Evolutionary conservation across 495 filamentous ascomycete genomes (phyloP).

Genomic region (Hypomontagnella submonticulosa): DNA sequence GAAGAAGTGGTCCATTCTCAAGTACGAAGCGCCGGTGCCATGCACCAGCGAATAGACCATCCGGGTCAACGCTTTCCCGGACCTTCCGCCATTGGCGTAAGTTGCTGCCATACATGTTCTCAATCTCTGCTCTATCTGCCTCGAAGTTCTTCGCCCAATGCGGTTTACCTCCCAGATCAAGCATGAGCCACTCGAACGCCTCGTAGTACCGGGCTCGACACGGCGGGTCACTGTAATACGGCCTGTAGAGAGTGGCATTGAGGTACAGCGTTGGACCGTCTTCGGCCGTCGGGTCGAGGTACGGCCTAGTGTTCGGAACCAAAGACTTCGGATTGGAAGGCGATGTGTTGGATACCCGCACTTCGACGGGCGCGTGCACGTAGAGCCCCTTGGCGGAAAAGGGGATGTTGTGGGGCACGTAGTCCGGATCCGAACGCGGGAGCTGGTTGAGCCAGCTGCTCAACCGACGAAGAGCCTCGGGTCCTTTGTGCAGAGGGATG

Average conservation of each 20-base stretch:
- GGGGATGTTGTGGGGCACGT: conserved; percentile 76
- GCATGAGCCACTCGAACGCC: conserved; percentile 97
- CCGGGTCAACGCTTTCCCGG: conserved; percentile 79
- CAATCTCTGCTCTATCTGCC: conserved; percentile 66
- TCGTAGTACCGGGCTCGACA: conserved; percentile 83
- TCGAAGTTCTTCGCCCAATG: conserved; percentile 99
- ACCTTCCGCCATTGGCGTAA: conserved; percentile 74
- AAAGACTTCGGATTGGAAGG: conserved; percentile 46
- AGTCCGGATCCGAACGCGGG: conserved; percentile 59
- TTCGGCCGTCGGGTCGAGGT: conserved; percentile 73
- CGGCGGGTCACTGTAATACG: conserved; percentile 84
- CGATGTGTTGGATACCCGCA: conserved; percentile 83
- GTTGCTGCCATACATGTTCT: conserved; percentile 61
- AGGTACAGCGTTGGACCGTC: conserved; percentile 88
- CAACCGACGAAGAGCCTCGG: conserved; percentile 85
- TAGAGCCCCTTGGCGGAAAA: conserved; percentile 81
- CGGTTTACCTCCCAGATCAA: conserved; percentile 85
- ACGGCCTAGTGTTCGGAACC: conserved; percentile 67
- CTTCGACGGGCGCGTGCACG: conserved; percentile 94
- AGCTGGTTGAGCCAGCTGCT: conserved; percentile 84
- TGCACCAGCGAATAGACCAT: conserved; percentile 90
- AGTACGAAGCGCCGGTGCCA: conserved; percentile 86
- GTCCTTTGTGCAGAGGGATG: conserved; percentile 86
- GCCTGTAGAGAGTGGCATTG: conserved; percentile 94
- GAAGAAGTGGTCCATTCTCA: conserved; percentile 46